Base-by-base conservation (phyloP, 2,329 filamentous ascomycete species). In the Rutstroemia sp. region DNA sequence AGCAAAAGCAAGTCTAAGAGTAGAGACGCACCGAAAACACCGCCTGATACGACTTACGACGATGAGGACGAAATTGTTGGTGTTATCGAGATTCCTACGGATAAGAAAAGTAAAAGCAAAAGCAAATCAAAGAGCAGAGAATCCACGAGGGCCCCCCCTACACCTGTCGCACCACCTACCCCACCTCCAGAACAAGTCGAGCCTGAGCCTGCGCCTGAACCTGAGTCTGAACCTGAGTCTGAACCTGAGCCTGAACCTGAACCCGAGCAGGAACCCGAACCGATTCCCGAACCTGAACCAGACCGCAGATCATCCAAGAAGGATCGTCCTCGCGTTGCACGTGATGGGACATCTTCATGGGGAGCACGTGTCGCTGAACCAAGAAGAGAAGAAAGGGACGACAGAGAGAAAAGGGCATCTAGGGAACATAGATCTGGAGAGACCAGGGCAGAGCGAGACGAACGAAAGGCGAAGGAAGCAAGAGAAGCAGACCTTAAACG, bases 281-380 rank as follows among this genome's bases (percentile, higher is more conserved):
- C 72, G 23, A 67, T 68, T n/a, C 65, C 71, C 49, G 68, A 69
- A 19, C 55, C 48, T 27, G 76, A 78, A 4, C 73, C 81, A 16
- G 82, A 84, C 51, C 73, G 78, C 12, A 83, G 77, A 58, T 82
- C 79, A 4, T 77, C 77, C 3, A 89, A 83, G 72, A 95, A 87
- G 69, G 88, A 95, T 61, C 86, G 90, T 14, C 75, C 87, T 27
- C 89, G 86, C 67, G 82, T 91, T 61, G 88, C 83, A 63, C 87
- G 89, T 39, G 78, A 81, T 57, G 78, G 78, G 38, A 76, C 81
- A 12, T 34, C 47, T 21, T 83, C 87, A 30, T 94, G 90, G 89
- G 86, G 84, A 38, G 83, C 84, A 69, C 92, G 87, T 87, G 82
- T 80, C 17, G 78, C 83, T 16, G 75, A 77, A 19, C 58, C 62